Evolutionary conservation across 1,284 basidiomycete species (phyloP), one percentile per base, ranked within the genome.

Genomic region (Sporisorium exsertum): DNA sequence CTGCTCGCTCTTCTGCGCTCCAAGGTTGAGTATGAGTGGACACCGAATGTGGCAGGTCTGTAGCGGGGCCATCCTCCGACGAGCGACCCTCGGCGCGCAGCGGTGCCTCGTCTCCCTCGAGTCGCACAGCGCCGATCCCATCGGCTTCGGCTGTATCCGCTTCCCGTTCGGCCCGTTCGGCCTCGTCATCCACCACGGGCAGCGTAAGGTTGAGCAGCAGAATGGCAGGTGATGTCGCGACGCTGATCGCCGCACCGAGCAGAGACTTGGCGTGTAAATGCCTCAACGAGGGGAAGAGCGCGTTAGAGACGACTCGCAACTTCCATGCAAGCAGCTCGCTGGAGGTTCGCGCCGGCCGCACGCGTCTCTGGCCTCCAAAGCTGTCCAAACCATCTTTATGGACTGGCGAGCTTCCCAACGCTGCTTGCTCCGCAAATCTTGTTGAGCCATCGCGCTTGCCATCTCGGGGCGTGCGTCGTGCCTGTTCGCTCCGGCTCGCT

Each of bases 151-250:
- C 80, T 81, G 16, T 29, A 26, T 63, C 63, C 4, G 57, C 50
- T 27, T 72, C 64, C 27, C 49, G 66, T 33, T 58, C 64, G n/a
- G 54, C 88, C 86, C 78, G 91, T 89, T 40, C 83, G 1, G 82
- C 79, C 7, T 86, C 85, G 70, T 88, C 87, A 56, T 88, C 87
- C 2, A 95, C 93, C 5, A 98, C 95, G 3, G 95, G 95, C 7
- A 97, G 88, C 0, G 96, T 98, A 18, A 97, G 81, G 0, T 95
- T 97, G 57, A 99, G 88, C 13, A 89, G 87, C 84, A 97, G 87
- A 7, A 98, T 91, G 0, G 95, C 94, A 0, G 96, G 96, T 0
- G 91, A 91, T 8, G 94, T 94, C 61, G 95, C 89, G 16, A 97
- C 79, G 0, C 92, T 91, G 0, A 93, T 91, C 20, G 93, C 86